Percentiles rank a stretch among this genome's conserved stretches.
Conservation (phyloP, 2,329 filamentous ascomycete species). For the Rhytidhysteron rufulum region DNA sequence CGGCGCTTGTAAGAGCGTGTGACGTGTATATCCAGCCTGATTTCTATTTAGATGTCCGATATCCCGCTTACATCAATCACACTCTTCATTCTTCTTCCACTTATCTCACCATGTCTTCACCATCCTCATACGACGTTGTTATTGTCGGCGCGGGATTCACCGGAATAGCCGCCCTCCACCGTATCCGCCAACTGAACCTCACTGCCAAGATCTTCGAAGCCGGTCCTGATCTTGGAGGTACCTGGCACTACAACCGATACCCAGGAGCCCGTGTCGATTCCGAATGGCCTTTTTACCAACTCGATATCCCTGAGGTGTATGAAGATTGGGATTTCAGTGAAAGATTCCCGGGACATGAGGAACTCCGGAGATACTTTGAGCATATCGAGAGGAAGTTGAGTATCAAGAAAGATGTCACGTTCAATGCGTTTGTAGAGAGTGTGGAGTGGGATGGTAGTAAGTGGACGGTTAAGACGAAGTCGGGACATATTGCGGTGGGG, state of each 20-base stretch:
- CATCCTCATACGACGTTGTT: conserved; percentile 3
- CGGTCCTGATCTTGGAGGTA: conserved; percentile 6
- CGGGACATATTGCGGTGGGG: conserved; percentile 41
- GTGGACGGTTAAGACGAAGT: conserved; percentile 46
- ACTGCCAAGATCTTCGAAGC: conserved; percentile 8
- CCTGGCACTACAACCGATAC: conserved; percentile 22
- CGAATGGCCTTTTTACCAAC: conserved; percentile 27
- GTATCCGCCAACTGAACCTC: conserved; percentile 8
- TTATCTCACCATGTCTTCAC: too few relatives aligned
- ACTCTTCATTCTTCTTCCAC: too few relatives aligned
- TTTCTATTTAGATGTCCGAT: too few relatives aligned
- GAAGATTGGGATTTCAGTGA: conserved; percentile 19
- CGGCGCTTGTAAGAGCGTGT: too few relatives aligned
- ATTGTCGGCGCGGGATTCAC: conserved; percentile 12
- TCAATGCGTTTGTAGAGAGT: conserved; percentile 41
- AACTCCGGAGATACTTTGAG: conserved; percentile 21
- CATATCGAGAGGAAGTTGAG: conserved; percentile 19
- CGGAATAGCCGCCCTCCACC: conserved; percentile 7
- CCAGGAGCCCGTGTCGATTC: conserved; percentile 29
- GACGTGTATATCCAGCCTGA: too few relatives aligned
- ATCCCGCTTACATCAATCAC: too few relatives aligned
- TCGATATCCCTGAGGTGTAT: conserved; percentile 24
- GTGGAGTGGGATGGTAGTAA: conserved; percentile 39
- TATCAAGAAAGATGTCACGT: conserved; percentile 28
- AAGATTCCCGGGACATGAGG: conserved; percentile 21